Evolutionary conservation across 1,139 yeast genomes (phyloP).

Genomic region (Pichia kudriavzevii): DNA sequence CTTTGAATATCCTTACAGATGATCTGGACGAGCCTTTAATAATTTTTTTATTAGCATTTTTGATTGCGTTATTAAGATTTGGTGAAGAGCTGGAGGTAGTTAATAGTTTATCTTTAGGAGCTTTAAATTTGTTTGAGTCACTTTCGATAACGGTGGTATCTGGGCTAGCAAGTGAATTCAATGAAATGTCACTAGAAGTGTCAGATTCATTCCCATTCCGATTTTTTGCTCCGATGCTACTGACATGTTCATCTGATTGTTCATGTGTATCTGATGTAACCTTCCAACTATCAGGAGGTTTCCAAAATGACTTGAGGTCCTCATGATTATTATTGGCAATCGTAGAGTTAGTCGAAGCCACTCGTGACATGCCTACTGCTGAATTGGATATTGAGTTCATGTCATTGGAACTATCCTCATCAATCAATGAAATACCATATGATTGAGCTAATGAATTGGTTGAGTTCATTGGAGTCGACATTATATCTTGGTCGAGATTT

Average conservation of each 20-base stretch:
- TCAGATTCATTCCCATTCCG: constrained; percentile 2
- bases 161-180: constrained; percentile 1
- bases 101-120: background rate
- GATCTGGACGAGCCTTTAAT: constrained; percentile 32
- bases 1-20: constrained; percentile 35
- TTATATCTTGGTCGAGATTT: constrained; percentile 3
- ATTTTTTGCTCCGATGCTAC: too few species aligned
- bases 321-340: constrained; percentile 5
- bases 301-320: constrained; percentile 24
- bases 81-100: background rate
- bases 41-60: constrained; percentile 16
- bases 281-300: constrained; percentile 30
- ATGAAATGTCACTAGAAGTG: constrained; percentile 1
- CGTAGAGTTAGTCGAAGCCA: constrained; percentile 18
- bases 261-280: constrained; percentile 17
- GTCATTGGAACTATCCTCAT: constrained; percentile 17
- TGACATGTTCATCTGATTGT: background rate
- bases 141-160: background rate
- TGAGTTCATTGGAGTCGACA: constrained; percentile 14
- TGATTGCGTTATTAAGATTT: constrained; percentile 33
- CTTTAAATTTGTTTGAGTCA: background rate
- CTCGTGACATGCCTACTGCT: constrained; percentile 16
- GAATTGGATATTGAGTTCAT: constrained; percentile 15
- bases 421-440: constrained; percentile 22
- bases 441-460: constrained; percentile 16